Evolutionary conservation across 805 yeast genomes (phyloP).

Genomic region (Scheffersomyces spartinae): DNA sequence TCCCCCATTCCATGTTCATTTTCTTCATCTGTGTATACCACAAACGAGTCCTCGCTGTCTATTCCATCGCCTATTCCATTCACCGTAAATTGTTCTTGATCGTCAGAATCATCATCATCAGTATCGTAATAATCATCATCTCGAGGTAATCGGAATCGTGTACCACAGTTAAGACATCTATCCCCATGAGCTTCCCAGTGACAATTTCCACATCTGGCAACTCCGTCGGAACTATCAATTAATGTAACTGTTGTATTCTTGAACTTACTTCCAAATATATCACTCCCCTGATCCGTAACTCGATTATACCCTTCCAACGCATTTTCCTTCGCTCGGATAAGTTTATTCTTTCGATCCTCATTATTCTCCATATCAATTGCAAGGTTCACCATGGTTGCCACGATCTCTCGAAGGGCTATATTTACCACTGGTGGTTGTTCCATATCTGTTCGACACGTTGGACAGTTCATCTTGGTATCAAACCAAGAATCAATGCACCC

Average conservation of each 20-base stretch:
- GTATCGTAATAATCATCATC: conserved; percentile 23
- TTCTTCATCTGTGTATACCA: neutral
- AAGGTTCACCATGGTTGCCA: conserved; percentile 24
- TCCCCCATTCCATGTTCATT: neutral
- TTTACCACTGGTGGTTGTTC: conserved; percentile 42
- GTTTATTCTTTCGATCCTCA: conserved; percentile 10
- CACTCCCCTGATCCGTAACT: conserved; percentile 24
- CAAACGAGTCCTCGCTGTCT: neutral
- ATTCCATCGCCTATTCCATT: conserved; percentile 6
- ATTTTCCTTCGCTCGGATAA: conserved; percentile 14
- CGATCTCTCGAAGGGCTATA: conserved; percentile 36
- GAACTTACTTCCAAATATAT: conserved; percentile 38
- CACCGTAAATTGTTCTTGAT: conserved; percentile 14
- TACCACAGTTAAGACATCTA: conserved; percentile 59
- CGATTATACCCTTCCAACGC: conserved; percentile 23
- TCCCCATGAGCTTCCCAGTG: conserved; percentile 71
- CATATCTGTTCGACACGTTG: conserved; percentile 48
- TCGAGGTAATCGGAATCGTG: conserved; percentile 29
- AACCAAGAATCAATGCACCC: conserved; percentile 56
- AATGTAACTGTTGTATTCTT: conserved; percentile 36
- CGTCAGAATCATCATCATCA: conserved; percentile 27
- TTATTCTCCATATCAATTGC: conserved; percentile 22
- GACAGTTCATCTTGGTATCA: conserved; percentile 46
- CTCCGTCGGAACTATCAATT: conserved; percentile 58
- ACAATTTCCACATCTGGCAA: conserved; percentile 62